phyloP scores from a whole-genome alignment of 495 filamentous ascomycete species.

The Niebla homalea region DNA sequence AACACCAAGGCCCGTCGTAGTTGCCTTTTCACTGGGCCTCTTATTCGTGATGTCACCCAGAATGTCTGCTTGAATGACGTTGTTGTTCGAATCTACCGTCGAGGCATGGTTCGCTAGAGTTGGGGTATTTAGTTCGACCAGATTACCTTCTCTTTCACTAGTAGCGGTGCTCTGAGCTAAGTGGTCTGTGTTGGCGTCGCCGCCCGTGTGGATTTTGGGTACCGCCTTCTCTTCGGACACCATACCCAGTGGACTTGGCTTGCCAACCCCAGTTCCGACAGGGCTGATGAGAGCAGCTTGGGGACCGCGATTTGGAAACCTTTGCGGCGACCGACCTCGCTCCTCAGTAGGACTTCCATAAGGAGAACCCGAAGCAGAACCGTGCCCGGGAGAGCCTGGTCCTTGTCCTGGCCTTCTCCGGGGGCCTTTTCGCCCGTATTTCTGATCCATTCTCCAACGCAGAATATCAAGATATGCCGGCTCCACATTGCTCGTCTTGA shows the following conservation, averaged over 20 bases:
- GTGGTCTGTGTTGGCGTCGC: conserved; percentile 22
- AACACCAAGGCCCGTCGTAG: conserved; percentile 18
- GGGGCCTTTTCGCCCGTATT: conserved; percentile 56
- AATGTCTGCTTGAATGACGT: conserved; percentile 3
- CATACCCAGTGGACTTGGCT: conserved; percentile 40
- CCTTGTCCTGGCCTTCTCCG: conserved; percentile 34
- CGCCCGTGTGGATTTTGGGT: conserved; percentile 25
- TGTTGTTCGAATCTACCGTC: conserved; percentile 4
- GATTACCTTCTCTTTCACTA: conserved; percentile 24
- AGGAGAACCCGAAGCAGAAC: conserved; percentile 28
- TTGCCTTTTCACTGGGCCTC: conserved; percentile 16
- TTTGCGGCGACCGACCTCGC: conserved; percentile 40
- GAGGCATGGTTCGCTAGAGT: conserved; percentile 8
- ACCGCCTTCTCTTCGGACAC: conserved; percentile 36
- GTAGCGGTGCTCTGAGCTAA: conserved; percentile 19
- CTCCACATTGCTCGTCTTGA: conserved; percentile 75
- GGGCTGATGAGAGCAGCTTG: conserved; percentile 28
- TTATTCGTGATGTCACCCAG: conserved; percentile 12
- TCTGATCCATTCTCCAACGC: conserved; percentile 87
- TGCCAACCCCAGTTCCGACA: conserved; percentile 32
- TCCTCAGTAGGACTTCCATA: conserved; percentile 40
- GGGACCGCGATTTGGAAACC: conserved; percentile 34
- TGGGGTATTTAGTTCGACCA: conserved; percentile 36
- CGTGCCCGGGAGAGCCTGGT: conserved; percentile 17
- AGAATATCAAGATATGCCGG: conserved; percentile 92